A percentile compares a stretch with the other conserved stretches of the same genome.
Evolutionary conservation across 163 green algal species (phyloP).

Genomic region (Chlamydomonas reinhardtii): DNA sequence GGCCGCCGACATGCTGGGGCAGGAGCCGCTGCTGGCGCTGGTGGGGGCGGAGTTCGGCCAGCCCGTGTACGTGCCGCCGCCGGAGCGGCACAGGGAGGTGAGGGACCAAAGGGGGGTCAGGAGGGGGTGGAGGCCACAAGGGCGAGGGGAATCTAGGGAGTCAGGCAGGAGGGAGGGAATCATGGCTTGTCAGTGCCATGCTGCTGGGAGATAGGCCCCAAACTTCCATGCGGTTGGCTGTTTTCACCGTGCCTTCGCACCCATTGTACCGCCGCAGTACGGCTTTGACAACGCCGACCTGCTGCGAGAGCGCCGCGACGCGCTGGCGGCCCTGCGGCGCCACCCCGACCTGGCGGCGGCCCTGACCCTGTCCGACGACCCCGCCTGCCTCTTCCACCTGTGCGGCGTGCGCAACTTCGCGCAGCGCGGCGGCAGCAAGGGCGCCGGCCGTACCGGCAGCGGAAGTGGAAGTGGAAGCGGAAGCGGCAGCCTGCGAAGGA

Average conservation of each 20-base stretch:
- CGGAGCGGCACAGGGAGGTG: conserved; percentile 14
- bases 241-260: too few relatives aligned
- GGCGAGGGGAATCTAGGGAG: too few relatives aligned
- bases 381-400: conserved; percentile 17
- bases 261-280: not conserved
- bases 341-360: too few relatives aligned
- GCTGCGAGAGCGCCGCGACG: conserved; percentile 7
- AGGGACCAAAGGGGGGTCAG: not conserved
- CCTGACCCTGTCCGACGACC: not conserved
- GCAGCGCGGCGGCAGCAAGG: not conserved
- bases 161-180: too few relatives aligned
- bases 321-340: not conserved
- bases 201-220: too few relatives aligned
- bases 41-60: not conserved
- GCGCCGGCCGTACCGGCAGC: not conserved
- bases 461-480: not conserved
- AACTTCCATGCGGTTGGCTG: too few relatives aligned
- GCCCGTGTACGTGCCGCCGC: conserved; percentile 21
- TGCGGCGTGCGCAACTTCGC: conserved; percentile 21
- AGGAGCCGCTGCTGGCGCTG: conserved; percentile 7
- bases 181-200: too few relatives aligned
- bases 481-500: not conserved
- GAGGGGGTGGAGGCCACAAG: too few relatives aligned
- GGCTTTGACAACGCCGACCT: conserved; percentile 29
- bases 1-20: conserved; percentile 8